Evolutionary conservation across 2,329 filamentous ascomycete genomes (phyloP).

Genomic region (Ophioceras dolichostomum): DNA sequence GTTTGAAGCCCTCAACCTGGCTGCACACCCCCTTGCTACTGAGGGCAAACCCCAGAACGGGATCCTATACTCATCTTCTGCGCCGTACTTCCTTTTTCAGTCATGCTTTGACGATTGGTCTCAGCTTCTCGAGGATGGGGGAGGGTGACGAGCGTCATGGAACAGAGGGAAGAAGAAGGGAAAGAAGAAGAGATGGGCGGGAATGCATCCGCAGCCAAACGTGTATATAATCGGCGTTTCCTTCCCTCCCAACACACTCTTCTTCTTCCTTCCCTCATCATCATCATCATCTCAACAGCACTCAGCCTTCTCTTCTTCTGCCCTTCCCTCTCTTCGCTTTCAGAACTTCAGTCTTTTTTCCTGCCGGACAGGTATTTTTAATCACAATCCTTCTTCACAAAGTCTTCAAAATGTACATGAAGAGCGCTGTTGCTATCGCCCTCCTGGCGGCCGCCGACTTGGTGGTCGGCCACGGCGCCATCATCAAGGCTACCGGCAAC

Average conservation of each 20-base stretch:
- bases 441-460: constrained; percentile 41
- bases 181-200: not conserved
- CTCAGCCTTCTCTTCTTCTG: not conserved
- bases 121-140: not conserved
- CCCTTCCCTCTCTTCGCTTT: not conserved
- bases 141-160: not conserved
- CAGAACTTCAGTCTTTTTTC: not conserved
- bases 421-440: constrained; percentile 25
- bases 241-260: not conserved
- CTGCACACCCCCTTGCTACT: too few relatives aligned
- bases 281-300: constrained; percentile 1
- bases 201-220: not conserved
- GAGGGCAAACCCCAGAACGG: too few relatives aligned
- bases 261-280: not conserved
- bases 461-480: constrained; percentile 48
- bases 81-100: not conserved
- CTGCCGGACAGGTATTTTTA: not conserved
- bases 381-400: not conserved
- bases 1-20: not conserved
- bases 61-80: not conserved
- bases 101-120: not conserved
- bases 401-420: constrained; percentile 16
- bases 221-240: constrained; percentile 1
- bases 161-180: not conserved
- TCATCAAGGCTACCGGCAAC: constrained; percentile 44